Evolutionary conservation across 768 basidiomycete genomes (phyloP).

Genomic region (Rhodosporidiobolus sp.): DNA sequence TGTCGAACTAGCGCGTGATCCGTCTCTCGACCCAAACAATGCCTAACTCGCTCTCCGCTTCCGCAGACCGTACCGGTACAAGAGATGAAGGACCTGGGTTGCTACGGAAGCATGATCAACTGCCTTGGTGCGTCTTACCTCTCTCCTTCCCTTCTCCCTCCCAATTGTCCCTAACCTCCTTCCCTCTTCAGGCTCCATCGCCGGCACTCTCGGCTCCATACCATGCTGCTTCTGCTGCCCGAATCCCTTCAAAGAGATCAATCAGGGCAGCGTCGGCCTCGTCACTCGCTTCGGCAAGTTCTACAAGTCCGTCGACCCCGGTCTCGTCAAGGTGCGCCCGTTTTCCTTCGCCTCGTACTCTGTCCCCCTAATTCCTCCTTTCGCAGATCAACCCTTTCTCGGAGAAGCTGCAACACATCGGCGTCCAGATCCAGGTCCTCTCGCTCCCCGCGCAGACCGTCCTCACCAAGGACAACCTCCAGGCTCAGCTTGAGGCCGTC

Average conservation of each 20-base stretch:
- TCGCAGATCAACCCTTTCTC: conserved; percentile 80
- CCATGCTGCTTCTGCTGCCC: conserved; percentile 61
- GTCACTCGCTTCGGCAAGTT: conserved; percentile 92
- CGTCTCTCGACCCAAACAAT: too few species aligned
- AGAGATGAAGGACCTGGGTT: conserved; percentile 61
- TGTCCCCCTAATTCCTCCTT: not conserved
- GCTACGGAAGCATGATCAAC: conserved; percentile 36
- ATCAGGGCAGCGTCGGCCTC: conserved; percentile 85
- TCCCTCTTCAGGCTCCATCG: conserved; percentile 6
- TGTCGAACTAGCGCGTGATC: conserved; percentile 54
- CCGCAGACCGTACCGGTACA: conserved; percentile 64
- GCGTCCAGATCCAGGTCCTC: conserved; percentile 94
- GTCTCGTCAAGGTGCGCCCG: conserved; percentile 65
- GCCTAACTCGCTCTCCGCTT: conserved; percentile 61
- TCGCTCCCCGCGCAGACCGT: conserved; percentile 78
- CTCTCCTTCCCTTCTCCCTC: not conserved
- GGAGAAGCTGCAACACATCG: conserved; percentile 77
- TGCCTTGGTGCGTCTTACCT: conserved; percentile 1
- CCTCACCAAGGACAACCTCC: conserved; percentile 59
- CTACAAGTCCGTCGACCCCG: conserved; percentile 59
- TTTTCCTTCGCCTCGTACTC: too few species aligned
- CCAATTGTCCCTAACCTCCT: not conserved
- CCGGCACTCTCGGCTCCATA: conserved; percentile 31
- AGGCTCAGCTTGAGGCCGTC: conserved; percentile 39
- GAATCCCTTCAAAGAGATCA: conserved; percentile 53